Evolutionary conservation across 2,329 filamentous ascomycete species (phyloP), one percentile per base, ranked within the genome.

Genomic region (Sporothrix dimorphospora): DNA sequence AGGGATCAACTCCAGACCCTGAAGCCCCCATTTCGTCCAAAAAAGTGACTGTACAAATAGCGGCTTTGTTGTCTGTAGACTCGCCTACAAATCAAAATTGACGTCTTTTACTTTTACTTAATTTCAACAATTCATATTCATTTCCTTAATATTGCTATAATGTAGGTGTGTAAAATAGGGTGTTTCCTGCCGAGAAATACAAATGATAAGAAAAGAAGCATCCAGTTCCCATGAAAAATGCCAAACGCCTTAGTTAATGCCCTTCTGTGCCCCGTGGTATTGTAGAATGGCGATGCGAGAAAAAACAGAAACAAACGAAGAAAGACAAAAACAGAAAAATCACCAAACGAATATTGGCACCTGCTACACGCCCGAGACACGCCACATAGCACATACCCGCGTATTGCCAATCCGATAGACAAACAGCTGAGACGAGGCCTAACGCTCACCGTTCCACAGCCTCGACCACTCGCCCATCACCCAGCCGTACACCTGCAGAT

Each of bases 371-470:
- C 59, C 59, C 11, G 1, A 65, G 21, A 45, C 21, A 45, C 27
- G 59, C 9, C 38, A 61, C 59, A 63, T 16, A 27, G 34, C 38
- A 27, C 59, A 16, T 45, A 38, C 11, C 38, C 59, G 38, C n/a
- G 38, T 63, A 24, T 38, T 11, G 45, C n/a, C 30, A 42, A 6
- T 19, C 14, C 16, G 27, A 19, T 30, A 66, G 9, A 16, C 51
- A 71, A 7, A 24, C 24, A 34, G 27, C 24, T 40, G 21, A 38
- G 12, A 42, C 19, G 9, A 9, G n/a, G 3, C 59, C 45, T 71
- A 77, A 11, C 73, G 74, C 1, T 74, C 75, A 14, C 74, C 77
- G 72, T 75, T 73, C 79, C 79, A 80, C 47, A 79, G 74, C 71
- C 67, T 73, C 12, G 78, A 73, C 79, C 79, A 80, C 69, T 78